Percentiles rank a stretch among this genome's conserved stretches.
phyloP scores from a whole-genome alignment of 805 yeast genomes.

The Zygotorulaspora florentina region DNA sequence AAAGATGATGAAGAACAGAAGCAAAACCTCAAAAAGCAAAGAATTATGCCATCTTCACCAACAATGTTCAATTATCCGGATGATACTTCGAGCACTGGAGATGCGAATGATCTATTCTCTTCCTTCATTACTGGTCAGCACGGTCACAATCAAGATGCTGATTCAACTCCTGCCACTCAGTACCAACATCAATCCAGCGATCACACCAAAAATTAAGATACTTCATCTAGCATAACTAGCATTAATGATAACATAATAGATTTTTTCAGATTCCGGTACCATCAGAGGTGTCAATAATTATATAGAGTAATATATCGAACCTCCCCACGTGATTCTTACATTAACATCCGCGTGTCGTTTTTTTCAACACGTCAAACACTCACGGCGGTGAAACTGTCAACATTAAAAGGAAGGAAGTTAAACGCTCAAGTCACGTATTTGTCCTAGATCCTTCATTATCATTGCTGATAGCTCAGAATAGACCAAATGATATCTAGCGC shows the following conservation, averaged over 20 bases:
- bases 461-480: neutral
- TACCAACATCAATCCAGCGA: slow-evolving; percentile 17
- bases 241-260: neutral
- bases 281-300: too few species aligned
- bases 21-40: slow-evolving; percentile 21
- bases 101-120: slow-evolving; percentile 25
- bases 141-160: slow-evolving; percentile 15
- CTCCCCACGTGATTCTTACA: neutral
- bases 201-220: slow-evolving; percentile 5
- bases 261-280: too few species aligned
- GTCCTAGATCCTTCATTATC: too few species aligned
- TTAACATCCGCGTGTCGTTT: neutral
- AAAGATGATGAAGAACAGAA: slow-evolving; percentile 15
- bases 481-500: slow-evolving; percentile 3
- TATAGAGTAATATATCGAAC: neutral
- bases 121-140: slow-evolving; percentile 19
- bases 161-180: slow-evolving; percentile 29
- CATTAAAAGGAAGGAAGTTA: neutral
- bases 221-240: neutral
- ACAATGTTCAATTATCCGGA: slow-evolving; percentile 28
- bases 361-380: neutral
- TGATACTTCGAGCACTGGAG: slow-evolving; percentile 14
- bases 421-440: too few species aligned
- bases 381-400: neutral
- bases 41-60: slow-evolving; percentile 34